Conservation (phyloP, 1,284 basidiomycete genomes). For the Ustilago cynodontis region DNA sequence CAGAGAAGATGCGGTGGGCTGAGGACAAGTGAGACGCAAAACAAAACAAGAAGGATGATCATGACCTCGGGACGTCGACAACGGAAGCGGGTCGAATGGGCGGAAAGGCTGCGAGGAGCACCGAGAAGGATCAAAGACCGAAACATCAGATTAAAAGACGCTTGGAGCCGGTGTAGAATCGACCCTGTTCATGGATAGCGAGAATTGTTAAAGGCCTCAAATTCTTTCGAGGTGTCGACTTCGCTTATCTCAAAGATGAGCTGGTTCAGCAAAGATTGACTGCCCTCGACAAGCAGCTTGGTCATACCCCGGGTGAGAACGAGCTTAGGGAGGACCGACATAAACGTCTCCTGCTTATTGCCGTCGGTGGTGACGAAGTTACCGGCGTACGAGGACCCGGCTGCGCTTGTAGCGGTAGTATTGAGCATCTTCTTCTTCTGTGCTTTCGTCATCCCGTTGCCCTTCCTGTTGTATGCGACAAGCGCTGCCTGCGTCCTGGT, state of each 20-base stretch:
- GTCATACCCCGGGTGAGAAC: too few relatives aligned
- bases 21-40: too few relatives aligned
- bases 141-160: not conserved
- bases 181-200: not conserved
- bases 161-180: too few relatives aligned
- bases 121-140: too few relatives aligned
- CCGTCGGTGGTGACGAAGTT: not conserved
- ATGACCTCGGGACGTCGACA: too few relatives aligned
- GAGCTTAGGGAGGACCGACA: conserved; percentile 9
- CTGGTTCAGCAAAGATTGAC: conserved; percentile 4
- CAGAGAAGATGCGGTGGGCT: too few relatives aligned
- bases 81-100: too few relatives aligned
- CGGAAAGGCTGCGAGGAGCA: too few relatives aligned
- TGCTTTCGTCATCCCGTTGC: not conserved
- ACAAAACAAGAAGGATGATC: too few relatives aligned
- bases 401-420: not conserved
- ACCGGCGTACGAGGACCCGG: conserved; percentile 5
- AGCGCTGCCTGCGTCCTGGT: conserved; percentile 7
- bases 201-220: not conserved
- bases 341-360: conserved; percentile 14
- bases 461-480: not conserved
- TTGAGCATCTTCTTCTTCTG: conserved; percentile 15
- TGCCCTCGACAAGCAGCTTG: too few relatives aligned
- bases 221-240: not conserved
- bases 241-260: not conserved